These are phyloP conservation scores for Alternaria rosae DNA, from an alignment of 2,329 filamentous ascomycete genomes.

Conservation along the genomic window DNA sequence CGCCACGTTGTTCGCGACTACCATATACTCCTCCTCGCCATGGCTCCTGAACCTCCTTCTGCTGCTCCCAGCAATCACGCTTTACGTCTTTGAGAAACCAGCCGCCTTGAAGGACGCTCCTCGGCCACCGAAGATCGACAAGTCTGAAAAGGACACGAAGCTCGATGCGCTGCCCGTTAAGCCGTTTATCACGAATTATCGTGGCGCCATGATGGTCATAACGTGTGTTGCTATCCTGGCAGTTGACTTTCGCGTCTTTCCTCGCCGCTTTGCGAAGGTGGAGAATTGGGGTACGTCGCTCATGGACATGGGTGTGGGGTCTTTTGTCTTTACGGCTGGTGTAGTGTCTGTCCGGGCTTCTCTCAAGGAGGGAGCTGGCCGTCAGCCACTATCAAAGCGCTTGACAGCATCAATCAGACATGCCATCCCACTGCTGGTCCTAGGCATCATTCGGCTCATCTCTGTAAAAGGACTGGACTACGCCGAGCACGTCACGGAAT, in stretches of 20 bases:
- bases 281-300: conserved; percentile 99
- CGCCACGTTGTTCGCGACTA: conserved; percentile 82
- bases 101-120: conserved; percentile 20
- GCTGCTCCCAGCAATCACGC: conserved; percentile 71
- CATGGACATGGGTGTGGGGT: conserved; percentile 97
- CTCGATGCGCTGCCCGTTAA: conserved; percentile 74
- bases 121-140: conserved; percentile 32
- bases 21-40: conserved; percentile 79
- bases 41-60: conserved; percentile 78
- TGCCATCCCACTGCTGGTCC: conserved; percentile 79
- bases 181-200: conserved; percentile 91
- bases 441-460: conserved; percentile 82
- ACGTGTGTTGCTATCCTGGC: conserved; percentile 94
- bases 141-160: conserved; percentile 22
- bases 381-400: conserved; percentile 61
- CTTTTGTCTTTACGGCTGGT: conserved; percentile 94
- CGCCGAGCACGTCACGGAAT: conserved; percentile 95
- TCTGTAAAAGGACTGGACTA: conserved; percentile 96
- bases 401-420: conserved; percentile 75
- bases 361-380: conserved; percentile 70
- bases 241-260: conserved; percentile 93
- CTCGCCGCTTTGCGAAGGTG: conserved; percentile 93
- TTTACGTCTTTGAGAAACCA: conserved; percentile 58
- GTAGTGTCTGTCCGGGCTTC: conserved; percentile 86
- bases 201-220: conserved; percentile 87